These are phyloP conservation scores for Hypericum perforatum DNA, from an alignment of 345 rosid species.

Conservation along the genomic window DNA sequence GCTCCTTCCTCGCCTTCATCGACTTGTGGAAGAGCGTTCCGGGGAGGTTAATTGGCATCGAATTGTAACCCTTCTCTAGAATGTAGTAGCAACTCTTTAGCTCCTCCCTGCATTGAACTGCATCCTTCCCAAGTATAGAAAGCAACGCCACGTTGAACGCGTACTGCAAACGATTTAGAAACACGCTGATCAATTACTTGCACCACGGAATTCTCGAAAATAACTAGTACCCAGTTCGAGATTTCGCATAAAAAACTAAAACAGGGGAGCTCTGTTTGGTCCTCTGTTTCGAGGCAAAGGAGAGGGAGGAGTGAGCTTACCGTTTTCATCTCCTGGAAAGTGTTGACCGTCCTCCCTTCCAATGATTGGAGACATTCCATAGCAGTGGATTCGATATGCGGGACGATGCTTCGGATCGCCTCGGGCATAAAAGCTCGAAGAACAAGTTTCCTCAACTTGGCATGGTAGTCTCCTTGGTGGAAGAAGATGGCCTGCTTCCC, in stretches of 20 bases:
- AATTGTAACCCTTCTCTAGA: conserved; percentile 90
- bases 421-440: conserved; percentile 70
- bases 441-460: conserved; percentile 67
- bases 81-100: conserved; percentile 76
- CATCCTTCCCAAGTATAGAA: conserved; percentile 74
- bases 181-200: too few species aligned
- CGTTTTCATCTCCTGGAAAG: conserved; percentile 78
- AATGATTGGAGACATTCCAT: conserved; percentile 26
- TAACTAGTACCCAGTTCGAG: too few species aligned
- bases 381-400: conserved; percentile 49
- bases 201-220: too few species aligned
- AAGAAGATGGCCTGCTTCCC: conserved; percentile 83
- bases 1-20: conserved; percentile 80
- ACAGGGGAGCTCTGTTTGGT: conserved; percentile 24
- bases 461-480: conserved; percentile 74
- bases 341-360: conserved; percentile 45
- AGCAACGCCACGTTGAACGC: conserved; percentile 89
- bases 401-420: conserved; percentile 36
- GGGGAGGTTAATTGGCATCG: conserved; percentile 89
- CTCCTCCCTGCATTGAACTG: conserved; percentile 54
- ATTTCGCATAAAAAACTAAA: too few species aligned
- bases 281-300: not conserved
- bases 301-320: conserved; percentile 26
- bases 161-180: conserved; percentile 30
- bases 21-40: conserved; percentile 86